These are phyloP conservation scores for Neckera pumila DNA, from an alignment of 225 moss, liverwort and hornwort species.

Conservation along the genomic window DNA sequence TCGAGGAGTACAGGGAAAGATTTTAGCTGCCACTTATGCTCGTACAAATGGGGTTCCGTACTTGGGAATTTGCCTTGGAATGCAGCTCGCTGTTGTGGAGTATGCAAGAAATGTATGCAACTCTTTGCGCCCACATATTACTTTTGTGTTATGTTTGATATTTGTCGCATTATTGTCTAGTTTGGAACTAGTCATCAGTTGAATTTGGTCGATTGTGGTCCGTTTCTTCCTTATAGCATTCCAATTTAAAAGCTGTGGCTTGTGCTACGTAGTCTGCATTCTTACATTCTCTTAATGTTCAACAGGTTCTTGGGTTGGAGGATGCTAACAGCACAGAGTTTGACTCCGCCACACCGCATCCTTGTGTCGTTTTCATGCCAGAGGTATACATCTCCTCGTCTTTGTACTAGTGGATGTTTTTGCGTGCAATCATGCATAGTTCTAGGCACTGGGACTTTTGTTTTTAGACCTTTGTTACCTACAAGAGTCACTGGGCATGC, in stretches of 20 bases:
- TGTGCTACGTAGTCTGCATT: background rate
- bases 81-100: conserved; percentile 95
- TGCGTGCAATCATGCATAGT: background rate
- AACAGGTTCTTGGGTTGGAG: conserved; percentile 61
- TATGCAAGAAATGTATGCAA: conserved; percentile 55
- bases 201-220: background rate
- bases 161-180: background rate
- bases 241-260: background rate
- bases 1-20: conserved; percentile 83
- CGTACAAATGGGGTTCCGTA: conserved; percentile 60
- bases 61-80: conserved; percentile 89
- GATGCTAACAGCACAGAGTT: conserved; percentile 94
- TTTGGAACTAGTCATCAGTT: background rate
- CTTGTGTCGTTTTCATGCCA: conserved; percentile 96
- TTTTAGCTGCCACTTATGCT: conserved; percentile 79
- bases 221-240: background rate
- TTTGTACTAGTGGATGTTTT: background rate
- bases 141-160: background rate
- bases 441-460: background rate
- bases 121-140: no score
- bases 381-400: conserved; percentile 36
- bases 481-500: background rate
- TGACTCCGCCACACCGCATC: conserved; percentile 73
- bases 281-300: background rate
- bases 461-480: background rate